Evolutionary conservation across 345 rosid species (phyloP).

Genomic region (Mallotus nudiflorus): DNA sequence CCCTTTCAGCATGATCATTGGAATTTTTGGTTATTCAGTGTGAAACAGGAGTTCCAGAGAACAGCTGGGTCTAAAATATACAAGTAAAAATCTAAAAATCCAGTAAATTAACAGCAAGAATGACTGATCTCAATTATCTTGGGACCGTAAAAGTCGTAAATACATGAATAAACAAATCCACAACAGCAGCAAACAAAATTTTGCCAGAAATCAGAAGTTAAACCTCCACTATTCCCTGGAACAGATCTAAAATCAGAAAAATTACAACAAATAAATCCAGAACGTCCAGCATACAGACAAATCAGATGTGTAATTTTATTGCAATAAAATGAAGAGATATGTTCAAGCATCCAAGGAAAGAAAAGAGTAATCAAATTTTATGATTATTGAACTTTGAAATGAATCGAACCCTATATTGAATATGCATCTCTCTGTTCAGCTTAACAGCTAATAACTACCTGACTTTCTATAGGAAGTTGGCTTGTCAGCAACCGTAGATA

Average conservation of each 20-base stretch:
- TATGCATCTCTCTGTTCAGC: neutral
- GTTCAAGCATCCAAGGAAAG: neutral
- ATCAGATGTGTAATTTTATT: neutral
- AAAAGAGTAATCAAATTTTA: neutral
- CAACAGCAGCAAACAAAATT: neutral
- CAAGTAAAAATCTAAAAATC: neutral
- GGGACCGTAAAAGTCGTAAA: neutral
- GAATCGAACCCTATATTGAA: neutral
- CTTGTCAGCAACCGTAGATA: constrained; percentile 87
- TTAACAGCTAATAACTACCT: constrained; percentile 47
- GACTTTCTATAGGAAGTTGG: constrained; percentile 99
- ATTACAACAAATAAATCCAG: neutral
- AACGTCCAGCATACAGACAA: neutral
- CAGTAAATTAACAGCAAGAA: neutral
- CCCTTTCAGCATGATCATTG: too few species aligned
- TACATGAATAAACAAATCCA: neutral
- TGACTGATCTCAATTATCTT: neutral
- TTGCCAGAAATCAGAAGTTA: neutral
- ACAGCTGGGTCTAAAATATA: neutral
- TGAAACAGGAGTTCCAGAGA: neutral
- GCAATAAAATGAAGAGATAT: neutral
- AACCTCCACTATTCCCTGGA: neutral
- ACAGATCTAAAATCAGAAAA: neutral
- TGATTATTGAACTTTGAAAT: neutral
- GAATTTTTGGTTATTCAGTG: too few species aligned